Base-by-base conservation (phyloP, 2,329 filamentous ascomycete species). In the Paramyrothecium sp. region DNA sequence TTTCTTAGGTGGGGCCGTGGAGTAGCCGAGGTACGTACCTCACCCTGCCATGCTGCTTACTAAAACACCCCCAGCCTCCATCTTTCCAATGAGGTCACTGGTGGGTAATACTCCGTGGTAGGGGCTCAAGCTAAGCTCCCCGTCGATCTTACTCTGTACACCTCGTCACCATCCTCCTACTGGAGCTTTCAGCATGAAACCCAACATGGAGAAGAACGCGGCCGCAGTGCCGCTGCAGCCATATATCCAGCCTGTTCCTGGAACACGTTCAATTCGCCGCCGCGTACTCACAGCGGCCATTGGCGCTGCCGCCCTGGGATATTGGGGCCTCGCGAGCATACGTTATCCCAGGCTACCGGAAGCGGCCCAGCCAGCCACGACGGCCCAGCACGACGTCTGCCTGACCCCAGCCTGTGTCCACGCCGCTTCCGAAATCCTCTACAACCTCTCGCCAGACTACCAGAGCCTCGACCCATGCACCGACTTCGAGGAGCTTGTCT, bases 401-500 rank as follows among this genome's bases (percentile, higher is more conserved):
- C 20, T 49, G 44, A 70, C 68, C 3, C 63, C 67, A 2, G 65
- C 68, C 13, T 72, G 69, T 20, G 61, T 71, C 1, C 68, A 70
- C 51, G 63, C 69, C 17, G 67, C 69, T n/a, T 69, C 69, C 0
- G 67, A 72, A 22, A 64, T 72, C 12, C 56, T 71, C 0, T 64
- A 63, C 20, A 68, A 63, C 13, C 56, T 73, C 0, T 66, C 69
- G 2, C 60, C 64, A 12, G 61, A 86, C 53, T 87, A 89, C 69
- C 76, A 82, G 58, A 71, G 83, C 2, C 75, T 91, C 44, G 86
- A 91, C 66, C 83, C 89, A 2, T 91, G 89, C 64, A 81, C 78
- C n/a, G 73, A 90, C 65, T 91, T 91, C 58, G 85, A 89, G 58
- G 77, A 86, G 67, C 80, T 86, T 56, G 85, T 86, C 20, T 90